phyloP scores from a whole-genome alignment of 1,139 yeast genomes.

The Protomyces lactucae-debilis region DNA sequence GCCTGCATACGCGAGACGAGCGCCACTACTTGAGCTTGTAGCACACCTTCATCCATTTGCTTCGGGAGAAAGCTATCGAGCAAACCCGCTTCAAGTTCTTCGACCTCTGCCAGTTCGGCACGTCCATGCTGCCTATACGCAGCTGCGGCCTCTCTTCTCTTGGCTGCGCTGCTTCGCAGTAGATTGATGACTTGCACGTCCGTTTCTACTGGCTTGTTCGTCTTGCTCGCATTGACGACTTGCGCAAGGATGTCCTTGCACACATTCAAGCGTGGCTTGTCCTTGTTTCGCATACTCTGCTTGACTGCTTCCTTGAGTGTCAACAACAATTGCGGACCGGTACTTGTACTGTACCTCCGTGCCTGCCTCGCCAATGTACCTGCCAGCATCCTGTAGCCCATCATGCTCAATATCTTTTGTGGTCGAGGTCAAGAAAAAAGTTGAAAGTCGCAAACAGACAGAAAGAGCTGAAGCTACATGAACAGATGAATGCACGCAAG shows the following conservation, averaged over 20 bases:
- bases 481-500: background rate
- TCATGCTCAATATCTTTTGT: too few species aligned
- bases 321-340: conserved; percentile 11
- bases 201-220: conserved; percentile 16
- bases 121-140: conserved; percentile 22
- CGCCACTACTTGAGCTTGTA: conserved; percentile 10
- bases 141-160: conserved; percentile 23
- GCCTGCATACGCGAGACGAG: conserved; percentile 13
- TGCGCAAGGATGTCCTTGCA: conserved; percentile 25
- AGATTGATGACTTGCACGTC: conserved; percentile 16
- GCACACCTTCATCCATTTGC: conserved; percentile 21
- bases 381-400: background rate
- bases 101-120: conserved; percentile 24
- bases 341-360: conserved; percentile 3
- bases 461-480: too few species aligned
- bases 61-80: conserved; percentile 13
- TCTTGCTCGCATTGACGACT: conserved; percentile 21
- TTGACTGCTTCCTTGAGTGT: conserved; percentile 20
- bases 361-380: background rate
- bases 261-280: conserved; percentile 10
- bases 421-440: too few species aligned
- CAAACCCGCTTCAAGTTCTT: conserved; percentile 16
- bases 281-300: conserved; percentile 21
- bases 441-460: too few species aligned
- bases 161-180: conserved; percentile 17